phyloP scores from a whole-genome alignment of 2,329 filamentous ascomycete species.

The Cryphonectria japonica region DNA sequence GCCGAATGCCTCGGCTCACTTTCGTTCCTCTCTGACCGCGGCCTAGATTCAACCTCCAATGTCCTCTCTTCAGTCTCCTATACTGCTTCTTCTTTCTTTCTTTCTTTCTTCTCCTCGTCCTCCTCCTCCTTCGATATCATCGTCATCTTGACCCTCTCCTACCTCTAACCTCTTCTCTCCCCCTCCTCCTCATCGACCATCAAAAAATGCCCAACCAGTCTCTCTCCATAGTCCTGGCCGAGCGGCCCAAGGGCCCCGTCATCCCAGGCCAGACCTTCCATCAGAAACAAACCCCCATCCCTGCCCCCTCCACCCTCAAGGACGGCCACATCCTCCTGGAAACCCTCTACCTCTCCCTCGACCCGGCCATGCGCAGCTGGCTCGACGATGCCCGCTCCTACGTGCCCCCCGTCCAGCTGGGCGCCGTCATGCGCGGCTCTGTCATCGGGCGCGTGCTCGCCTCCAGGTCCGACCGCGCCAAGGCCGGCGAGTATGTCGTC shows the following conservation, averaged over 20 bases:
- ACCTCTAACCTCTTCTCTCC: not conserved
- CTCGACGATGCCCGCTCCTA: conserved; percentile 54
- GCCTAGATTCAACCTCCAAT: not conserved
- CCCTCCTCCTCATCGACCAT: not conserved
- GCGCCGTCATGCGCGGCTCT: conserved; percentile 62
- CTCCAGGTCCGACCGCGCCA: conserved; percentile 49
- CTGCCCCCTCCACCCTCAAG: conserved; percentile 49
- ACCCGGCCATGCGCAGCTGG: conserved; percentile 69
- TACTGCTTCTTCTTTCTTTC: not conserved
- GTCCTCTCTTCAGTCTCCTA: not conserved
- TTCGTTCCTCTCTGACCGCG: not conserved
- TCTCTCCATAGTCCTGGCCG: conserved; percentile 55
- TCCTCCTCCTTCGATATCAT: too few species aligned
- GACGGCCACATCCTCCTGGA: conserved; percentile 58
- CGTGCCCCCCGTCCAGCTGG: conserved; percentile 63
- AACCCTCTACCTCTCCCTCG: conserved; percentile 60
- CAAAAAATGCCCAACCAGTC: conserved; percentile 24
- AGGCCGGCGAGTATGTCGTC: conserved; percentile 55
- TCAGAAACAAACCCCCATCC: conserved; percentile 54
- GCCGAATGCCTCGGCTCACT: conserved; percentile 20
- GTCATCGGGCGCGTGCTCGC: conserved; percentile 57
- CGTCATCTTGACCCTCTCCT: not conserved
- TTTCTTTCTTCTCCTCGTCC: not conserved
- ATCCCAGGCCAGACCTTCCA: conserved; percentile 68
- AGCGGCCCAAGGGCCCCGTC: conserved; percentile 64